A percentile compares a stretch with the other conserved stretches of the same genome.
Conservation (phyloP, 495 filamentous ascomycete genomes). For the Durotheca rogersii region DNA sequence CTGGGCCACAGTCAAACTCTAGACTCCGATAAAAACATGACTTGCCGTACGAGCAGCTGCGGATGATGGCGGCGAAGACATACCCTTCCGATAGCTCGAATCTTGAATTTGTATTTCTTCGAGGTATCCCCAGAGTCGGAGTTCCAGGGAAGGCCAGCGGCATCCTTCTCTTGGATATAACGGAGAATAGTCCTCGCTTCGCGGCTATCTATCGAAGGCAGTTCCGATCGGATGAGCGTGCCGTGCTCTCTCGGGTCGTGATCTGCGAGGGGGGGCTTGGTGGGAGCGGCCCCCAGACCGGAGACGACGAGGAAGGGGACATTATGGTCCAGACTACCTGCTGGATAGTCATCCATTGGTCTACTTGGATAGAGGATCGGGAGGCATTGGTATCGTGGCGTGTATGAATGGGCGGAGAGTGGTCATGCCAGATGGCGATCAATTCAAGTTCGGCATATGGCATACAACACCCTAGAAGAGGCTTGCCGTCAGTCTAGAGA, state of each 20-base stretch:
- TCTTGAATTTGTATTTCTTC: slow-evolving; percentile 57
- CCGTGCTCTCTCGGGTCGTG: slow-evolving; percentile 60
- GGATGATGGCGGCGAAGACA: slow-evolving; percentile 35
- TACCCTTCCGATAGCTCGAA: slow-evolving; percentile 79
- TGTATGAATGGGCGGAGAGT: slow-evolving; percentile 8
- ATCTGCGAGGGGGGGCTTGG: slow-evolving; percentile 39
- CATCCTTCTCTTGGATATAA: slow-evolving; percentile 68
- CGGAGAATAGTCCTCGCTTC: slow-evolving; percentile 65
- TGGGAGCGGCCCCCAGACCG: slow-evolving; percentile 56
- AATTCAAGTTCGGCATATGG: background rate
- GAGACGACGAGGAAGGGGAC: slow-evolving; percentile 77
- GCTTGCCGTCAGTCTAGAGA: slow-evolving; percentile 14
- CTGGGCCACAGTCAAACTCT: slow-evolving; percentile 34
- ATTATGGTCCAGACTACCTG: slow-evolving; percentile 77
- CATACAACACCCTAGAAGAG: slow-evolving; percentile 13
- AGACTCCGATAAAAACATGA: background rate
- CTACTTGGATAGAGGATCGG: slow-evolving; percentile 18
- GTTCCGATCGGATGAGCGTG: slow-evolving; percentile 63
- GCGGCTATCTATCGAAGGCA: slow-evolving; percentile 63
- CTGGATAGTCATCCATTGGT: slow-evolving; percentile 83
- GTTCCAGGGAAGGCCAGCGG: slow-evolving; percentile 61
- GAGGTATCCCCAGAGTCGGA: slow-evolving; percentile 44
- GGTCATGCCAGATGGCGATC: slow-evolving; percentile 9
- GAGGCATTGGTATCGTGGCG: slow-evolving; percentile 19
- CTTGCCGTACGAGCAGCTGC: background rate